These are phyloP conservation scores for Diplodia mutila DNA, from an alignment of 2,329 filamentous ascomycete species.

Conservation along the genomic window DNA sequence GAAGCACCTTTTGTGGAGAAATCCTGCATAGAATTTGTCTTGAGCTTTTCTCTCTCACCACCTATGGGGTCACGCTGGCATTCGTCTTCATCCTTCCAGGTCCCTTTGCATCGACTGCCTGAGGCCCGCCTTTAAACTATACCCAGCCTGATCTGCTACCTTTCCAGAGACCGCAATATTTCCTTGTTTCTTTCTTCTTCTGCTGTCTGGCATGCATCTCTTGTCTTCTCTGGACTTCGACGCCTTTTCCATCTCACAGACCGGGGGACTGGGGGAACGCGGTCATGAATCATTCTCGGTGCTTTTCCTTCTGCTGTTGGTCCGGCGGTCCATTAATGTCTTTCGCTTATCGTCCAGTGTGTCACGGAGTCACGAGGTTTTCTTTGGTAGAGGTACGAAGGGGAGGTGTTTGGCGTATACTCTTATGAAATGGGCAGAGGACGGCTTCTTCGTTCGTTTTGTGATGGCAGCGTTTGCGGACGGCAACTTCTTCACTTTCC, in stretches of 20 bases:
- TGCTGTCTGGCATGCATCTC: conserved; percentile 2
- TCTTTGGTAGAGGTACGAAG: conserved; percentile 4
- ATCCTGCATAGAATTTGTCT: conserved; percentile 18
- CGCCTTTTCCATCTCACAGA: conserved; percentile 10
- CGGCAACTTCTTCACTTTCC: neutral
- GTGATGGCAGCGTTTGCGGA: neutral
- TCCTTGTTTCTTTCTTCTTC: conserved; percentile 1
- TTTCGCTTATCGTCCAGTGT: conserved; percentile 20
- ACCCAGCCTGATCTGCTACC: conserved; percentile 25
- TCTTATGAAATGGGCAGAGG: conserved; percentile 4
- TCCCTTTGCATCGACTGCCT: conserved; percentile 5
- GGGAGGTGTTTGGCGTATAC: conserved; percentile 16
- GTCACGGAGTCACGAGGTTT: conserved; percentile 23
- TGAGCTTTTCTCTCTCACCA: conserved; percentile 1
- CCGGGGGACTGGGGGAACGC: neutral
- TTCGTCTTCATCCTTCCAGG: conserved; percentile 8
- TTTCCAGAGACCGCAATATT: conserved; percentile 21
- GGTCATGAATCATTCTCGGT: conserved; percentile 20
- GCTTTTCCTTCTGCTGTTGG: neutral
- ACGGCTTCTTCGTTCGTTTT: conserved; percentile 2
- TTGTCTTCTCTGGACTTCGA: conserved; percentile 8
- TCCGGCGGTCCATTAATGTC: conserved; percentile 17
- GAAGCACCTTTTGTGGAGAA: conserved; percentile 20
- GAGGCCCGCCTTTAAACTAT: conserved; percentile 22
- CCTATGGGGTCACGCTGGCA: conserved; percentile 3